A percentile compares a stretch with the other conserved stretches of the same genome.
Conservation (phyloP, 2,329 filamentous ascomycete species). For the Venturia pyrina region DNA sequence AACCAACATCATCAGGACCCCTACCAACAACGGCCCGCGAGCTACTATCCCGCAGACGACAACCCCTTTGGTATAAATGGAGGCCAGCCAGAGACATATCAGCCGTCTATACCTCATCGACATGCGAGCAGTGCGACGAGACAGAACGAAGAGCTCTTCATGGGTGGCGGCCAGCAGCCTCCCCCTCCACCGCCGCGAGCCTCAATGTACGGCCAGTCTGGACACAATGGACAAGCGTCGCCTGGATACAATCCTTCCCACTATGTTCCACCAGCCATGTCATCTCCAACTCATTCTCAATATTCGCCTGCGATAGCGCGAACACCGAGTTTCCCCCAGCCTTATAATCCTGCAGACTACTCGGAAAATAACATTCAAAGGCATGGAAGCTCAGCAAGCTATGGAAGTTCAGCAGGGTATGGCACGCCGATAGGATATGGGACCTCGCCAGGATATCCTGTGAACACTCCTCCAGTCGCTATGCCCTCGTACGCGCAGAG, state of each 20-base stretch:
- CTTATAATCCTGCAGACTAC: conserved; percentile 37
- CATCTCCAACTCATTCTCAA: conserved; percentile 46
- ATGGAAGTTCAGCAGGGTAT: conserved; percentile 22
- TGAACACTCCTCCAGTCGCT: background rate
- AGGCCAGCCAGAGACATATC: conserved; percentile 1
- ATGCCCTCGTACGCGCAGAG: conserved; percentile 9
- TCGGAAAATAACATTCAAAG: conserved; percentile 23
- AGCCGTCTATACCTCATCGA: background rate
- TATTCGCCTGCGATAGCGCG: conserved; percentile 38
- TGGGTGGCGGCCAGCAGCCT: conserved; percentile 26
- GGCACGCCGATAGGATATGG: conserved; percentile 20
- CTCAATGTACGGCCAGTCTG: conserved; percentile 10
- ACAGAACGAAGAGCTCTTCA: conserved; percentile 52
- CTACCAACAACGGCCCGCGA: conserved; percentile 6
- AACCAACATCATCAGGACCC: conserved; percentile 8
- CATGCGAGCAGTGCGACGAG: conserved; percentile 24
- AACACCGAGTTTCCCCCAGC: conserved; percentile 26
- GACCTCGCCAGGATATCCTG: conserved; percentile 9
- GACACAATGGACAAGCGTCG: conserved; percentile 16
- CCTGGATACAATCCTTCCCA: conserved; percentile 52
- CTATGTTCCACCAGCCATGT: conserved; percentile 42
- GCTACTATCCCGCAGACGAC: conserved; percentile 9
- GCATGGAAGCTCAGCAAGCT: conserved; percentile 23
- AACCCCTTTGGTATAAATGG: conserved; percentile 7
- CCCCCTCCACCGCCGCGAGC: conserved; percentile 23